These are phyloP conservation scores for Pyrenophora tritici-repentis DNA, from an alignment of 2,329 filamentous ascomycete species.

Conservation along the genomic window DNA sequence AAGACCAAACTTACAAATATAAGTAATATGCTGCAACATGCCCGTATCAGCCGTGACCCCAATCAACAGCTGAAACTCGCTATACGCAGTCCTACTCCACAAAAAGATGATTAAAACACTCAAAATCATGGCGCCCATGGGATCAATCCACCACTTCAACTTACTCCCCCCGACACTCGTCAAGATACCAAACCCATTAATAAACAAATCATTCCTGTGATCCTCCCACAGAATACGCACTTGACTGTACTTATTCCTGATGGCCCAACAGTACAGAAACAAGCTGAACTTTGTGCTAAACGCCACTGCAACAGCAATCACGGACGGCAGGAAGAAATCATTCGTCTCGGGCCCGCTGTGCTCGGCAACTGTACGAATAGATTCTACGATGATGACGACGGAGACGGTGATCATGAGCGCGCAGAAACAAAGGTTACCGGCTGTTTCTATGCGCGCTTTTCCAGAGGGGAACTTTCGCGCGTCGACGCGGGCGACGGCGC, in stretches of 20 bases:
- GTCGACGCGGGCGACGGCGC: conserved; percentile 87
- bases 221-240: conserved; percentile 94
- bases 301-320: conserved; percentile 82
- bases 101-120: conserved; percentile 76
- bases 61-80: conserved; percentile 88
- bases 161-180: conserved; percentile 91
- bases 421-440: conserved; percentile 94
- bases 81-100: conserved; percentile 85
- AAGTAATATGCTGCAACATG: conserved; percentile 92
- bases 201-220: conserved; percentile 94
- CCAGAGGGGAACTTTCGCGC: conserved; percentile 85
- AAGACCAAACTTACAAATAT: conserved; percentile 78
- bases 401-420: conserved; percentile 95
- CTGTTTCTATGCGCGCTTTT: conserved; percentile 91
- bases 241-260: conserved; percentile 90
- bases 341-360: conserved; percentile 55
- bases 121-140: conserved; percentile 83
- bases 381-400: conserved; percentile 89
- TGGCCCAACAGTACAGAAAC: conserved; percentile 89
- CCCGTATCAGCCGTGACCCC: conserved; percentile 85
- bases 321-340: conserved; percentile 76
- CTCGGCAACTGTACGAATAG: conserved; percentile 69
- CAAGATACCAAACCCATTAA: conserved; percentile 91
- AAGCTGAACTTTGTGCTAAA: conserved; percentile 82
- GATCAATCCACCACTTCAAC: conserved; percentile 92